These are phyloP conservation scores for Diaporthe caulivora DNA, from an alignment of 2,329 filamentous ascomycete species.

Conservation along the genomic window DNA sequence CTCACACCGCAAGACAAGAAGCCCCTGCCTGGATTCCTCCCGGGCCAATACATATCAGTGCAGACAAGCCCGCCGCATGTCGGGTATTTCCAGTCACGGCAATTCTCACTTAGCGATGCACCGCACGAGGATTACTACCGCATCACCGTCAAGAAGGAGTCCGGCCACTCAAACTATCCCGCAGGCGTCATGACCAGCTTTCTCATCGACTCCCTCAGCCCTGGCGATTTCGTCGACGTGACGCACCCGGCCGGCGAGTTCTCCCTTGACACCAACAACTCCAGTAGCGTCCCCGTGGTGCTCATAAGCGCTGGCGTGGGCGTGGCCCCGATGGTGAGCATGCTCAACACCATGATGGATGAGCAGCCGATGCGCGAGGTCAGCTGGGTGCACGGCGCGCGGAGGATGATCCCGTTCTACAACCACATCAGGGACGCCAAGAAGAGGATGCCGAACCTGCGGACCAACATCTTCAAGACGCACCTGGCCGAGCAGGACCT, in stretches of 20 bases:
- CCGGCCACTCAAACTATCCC: slow-evolving; percentile 50
- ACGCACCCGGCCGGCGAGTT: slow-evolving; percentile 77
- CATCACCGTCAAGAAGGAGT: slow-evolving; percentile 78
- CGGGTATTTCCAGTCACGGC: slow-evolving; percentile 73
- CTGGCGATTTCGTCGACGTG: slow-evolving; percentile 73
- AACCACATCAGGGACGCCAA: slow-evolving; percentile 62
- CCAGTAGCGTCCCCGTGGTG: slow-evolving; percentile 62
- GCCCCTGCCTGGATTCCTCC: slow-evolving; percentile 72
- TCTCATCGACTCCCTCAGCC: slow-evolving; percentile 71
- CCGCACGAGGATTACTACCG: slow-evolving; percentile 73
- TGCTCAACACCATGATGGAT: slow-evolving; percentile 66
- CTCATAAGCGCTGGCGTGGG: slow-evolving; percentile 73
- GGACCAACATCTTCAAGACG: slow-evolving; percentile 63
- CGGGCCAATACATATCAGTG: slow-evolving; percentile 80
- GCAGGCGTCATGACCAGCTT: slow-evolving; percentile 77
- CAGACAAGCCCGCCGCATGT: slow-evolving; percentile 67
- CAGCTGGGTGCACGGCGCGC: slow-evolving; percentile 71
- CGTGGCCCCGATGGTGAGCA: slow-evolving; percentile 70
- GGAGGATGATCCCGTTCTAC: slow-evolving; percentile 65
- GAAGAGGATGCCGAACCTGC: slow-evolving; percentile 50
- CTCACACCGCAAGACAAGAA: slow-evolving; percentile 72
- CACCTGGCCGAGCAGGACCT: slow-evolving; percentile 59
- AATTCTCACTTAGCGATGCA: slow-evolving; percentile 79
- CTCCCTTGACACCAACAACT: slow-evolving; percentile 61
- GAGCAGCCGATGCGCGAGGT: slow-evolving; percentile 61